Evolutionary conservation across 1,139 yeast species (phyloP).

Genomic region (Meyerozyma carpophila): DNA sequence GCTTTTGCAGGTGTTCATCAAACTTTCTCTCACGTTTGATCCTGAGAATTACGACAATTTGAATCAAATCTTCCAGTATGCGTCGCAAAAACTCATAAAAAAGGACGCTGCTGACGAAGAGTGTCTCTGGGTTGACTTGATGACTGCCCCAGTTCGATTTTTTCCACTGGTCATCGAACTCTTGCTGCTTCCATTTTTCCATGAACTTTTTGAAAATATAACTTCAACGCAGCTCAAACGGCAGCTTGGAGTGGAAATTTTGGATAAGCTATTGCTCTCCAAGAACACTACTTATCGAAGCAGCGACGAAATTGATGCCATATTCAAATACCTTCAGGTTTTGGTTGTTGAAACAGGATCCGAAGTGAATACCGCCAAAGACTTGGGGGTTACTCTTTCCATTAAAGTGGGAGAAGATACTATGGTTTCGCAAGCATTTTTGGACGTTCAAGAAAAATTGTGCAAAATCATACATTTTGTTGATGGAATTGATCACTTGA

Average conservation of each 20-base stretch:
- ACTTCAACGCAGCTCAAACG: constrained; percentile 29
- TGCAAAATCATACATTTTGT: constrained; percentile 68
- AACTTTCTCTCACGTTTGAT: constrained; percentile 62
- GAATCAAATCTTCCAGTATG: constrained; percentile 56
- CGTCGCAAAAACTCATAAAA: constrained; percentile 42
- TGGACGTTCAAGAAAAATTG: constrained; percentile 60
- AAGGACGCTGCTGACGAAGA: constrained; percentile 22
- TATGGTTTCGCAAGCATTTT: constrained; percentile 30
- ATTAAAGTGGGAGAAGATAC: constrained; percentile 26
- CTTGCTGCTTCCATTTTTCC: constrained; percentile 33
- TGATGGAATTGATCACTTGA: constrained; percentile 29
- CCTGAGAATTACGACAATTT: constrained; percentile 58
- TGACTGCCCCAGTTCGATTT: constrained; percentile 53
- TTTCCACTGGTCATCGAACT: constrained; percentile 25
- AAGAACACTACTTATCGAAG: constrained; percentile 15
- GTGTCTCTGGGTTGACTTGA: constrained; percentile 47
- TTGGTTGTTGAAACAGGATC: constrained; percentile 29
- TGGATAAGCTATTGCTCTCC: constrained; percentile 29
- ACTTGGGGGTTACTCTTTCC: constrained; percentile 32
- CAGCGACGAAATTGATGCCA: constrained; percentile 35
- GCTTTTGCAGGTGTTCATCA: constrained; percentile 60
- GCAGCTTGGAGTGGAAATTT: constrained; percentile 37
- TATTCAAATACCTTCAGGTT: constrained; percentile 38
- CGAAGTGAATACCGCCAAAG: constrained; percentile 28
- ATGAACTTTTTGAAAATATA: constrained; percentile 34